Evolutionary conservation across 768 basidiomycete genomes (phyloP).

Genomic region (Mycena maculata): DNA sequence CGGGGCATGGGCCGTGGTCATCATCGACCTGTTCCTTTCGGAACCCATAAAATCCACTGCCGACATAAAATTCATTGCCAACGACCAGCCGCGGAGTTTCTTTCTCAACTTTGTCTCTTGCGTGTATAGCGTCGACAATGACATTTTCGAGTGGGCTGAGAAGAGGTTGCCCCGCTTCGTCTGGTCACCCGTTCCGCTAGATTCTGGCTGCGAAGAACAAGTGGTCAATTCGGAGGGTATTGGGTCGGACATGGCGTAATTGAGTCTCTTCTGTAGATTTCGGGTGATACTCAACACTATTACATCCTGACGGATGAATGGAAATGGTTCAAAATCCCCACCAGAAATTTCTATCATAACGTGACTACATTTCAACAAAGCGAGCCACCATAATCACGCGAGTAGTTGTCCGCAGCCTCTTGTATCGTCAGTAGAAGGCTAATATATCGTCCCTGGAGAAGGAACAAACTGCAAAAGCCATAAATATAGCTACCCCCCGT

Average conservation of each 20-base stretch:
- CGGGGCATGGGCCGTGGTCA: slow-evolving; percentile 16
- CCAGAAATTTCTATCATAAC: background rate
- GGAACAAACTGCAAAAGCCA: too few relatives aligned
- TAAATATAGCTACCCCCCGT: too few relatives aligned
- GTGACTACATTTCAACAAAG: slow-evolving; percentile 1
- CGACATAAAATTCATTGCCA: slow-evolving; percentile 12
- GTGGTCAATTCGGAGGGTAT: slow-evolving; percentile 11
- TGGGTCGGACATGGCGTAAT: too few relatives aligned
- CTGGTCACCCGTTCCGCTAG: background rate
- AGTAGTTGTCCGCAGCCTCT: too few relatives aligned
- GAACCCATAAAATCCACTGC: slow-evolving; percentile 9
- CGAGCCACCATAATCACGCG: too few relatives aligned
- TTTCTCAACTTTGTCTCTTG: slow-evolving; percentile 5
- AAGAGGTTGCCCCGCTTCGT: background rate
- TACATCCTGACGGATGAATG: slow-evolving; percentile 6
- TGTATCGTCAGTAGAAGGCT: too few relatives aligned
- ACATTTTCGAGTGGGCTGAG: slow-evolving; percentile 7
- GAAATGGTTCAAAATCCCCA: slow-evolving; percentile 3
- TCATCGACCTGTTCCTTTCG: slow-evolving; percentile 22
- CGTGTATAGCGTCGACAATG: slow-evolving; percentile 6
- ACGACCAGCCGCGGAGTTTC: slow-evolving; percentile 2
- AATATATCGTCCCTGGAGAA: too few relatives aligned
- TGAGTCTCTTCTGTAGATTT: too few relatives aligned
- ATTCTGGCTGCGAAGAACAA: slow-evolving; percentile 14
- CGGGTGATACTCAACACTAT: too few relatives aligned